Base-by-base conservation (phyloP, 176 grass and related monocot genomes). In the Ensete glaucum region DNA sequence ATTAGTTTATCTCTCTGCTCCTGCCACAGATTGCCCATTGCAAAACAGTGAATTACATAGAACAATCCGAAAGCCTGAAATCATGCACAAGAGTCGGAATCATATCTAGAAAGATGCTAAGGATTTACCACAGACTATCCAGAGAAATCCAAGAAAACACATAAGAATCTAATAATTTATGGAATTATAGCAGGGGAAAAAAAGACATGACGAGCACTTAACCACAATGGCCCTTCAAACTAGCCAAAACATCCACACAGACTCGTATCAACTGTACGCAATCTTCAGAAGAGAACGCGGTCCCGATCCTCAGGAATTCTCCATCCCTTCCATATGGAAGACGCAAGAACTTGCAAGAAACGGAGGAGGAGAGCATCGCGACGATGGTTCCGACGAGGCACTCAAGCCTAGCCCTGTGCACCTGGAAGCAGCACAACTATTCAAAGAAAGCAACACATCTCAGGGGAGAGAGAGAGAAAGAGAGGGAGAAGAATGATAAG, bases 141-240 rank as follows among this genome's bases (percentile, higher is more conserved):
- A 24, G 4, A 65, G 62, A 26, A 65, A 65, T 26, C 62, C 22
- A 64, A 22, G 17, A 25, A 64, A 11, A 2, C 2, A 14, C 9
- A 21, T 11, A 24, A 27, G 22, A 65, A 9, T 48, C 12, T 69
- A 17, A 17, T 9, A 48, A 19, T 8, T 53, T 54, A 1, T 54
- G 14, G 73, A 55, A 67, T 11, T 13, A 53, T 24, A 85, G 65
- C 57, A 57, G n/a, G 34, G 22, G 59, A 78, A 53, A 9, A 52
- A 67, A 79, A 62, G 20, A 58, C 11, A 22, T 60, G 17, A 52
- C 64, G 62, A 51, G 13, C 26, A 29, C 72, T 73, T 50, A 73
- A 96, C 88, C 88, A 78, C 34, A 73, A 79, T n/a, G 62, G 11
- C 72, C 73, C 21, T 85, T 83, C 73, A 85, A 84, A 85, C 85